Percentiles rank a stretch among this genome's conserved stretches.
Conservation (phyloP, 306 rosid genomes). For the Cucurbita moschata region DNA sequence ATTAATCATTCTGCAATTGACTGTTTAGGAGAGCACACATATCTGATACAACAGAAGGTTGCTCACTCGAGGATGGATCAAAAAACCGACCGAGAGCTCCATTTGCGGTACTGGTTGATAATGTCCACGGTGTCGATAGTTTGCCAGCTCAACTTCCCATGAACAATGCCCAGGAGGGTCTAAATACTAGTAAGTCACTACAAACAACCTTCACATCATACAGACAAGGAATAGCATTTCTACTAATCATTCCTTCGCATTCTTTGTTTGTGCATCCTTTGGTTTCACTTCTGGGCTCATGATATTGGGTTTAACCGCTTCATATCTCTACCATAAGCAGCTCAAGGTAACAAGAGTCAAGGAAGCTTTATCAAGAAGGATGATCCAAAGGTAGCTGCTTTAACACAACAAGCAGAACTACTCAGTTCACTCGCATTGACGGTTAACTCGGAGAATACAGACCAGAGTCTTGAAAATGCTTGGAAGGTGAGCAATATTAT, state of each 20-base stretch:
- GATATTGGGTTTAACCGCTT: constrained; percentile 8
- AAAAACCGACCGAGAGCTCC: constrained; percentile 65
- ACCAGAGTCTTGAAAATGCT: constrained; percentile 89
- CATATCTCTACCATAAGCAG: constrained; percentile 26
- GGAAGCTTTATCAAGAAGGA: constrained; percentile 75
- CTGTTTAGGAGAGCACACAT: constrained; percentile 50
- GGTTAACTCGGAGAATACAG: constrained; percentile 72
- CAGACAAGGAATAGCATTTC: constrained; percentile 8
- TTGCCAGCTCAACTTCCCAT: constrained; percentile 35
- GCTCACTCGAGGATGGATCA: constrained; percentile 40
- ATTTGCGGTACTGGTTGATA: constrained; percentile 68
- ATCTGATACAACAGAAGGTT: constrained; percentile 37
- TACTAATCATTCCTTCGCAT: background rate
- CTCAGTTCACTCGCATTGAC: constrained; percentile 77
- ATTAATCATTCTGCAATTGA: constrained; percentile 5
- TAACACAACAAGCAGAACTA: constrained; percentile 93
- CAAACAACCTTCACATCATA: background rate
- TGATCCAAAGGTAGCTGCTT: constrained; percentile 64
- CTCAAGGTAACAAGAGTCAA: constrained; percentile 37
- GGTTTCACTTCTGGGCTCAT: background rate
- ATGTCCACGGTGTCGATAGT: constrained; percentile 29
- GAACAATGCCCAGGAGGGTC: constrained; percentile 27
- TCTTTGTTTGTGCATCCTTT: background rate
- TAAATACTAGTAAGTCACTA: constrained; percentile 35
- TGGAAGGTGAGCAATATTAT: constrained; percentile 73